Conservation (phyloP, 2,329 filamentous ascomycete species). For the Fonsecaea nubica region DNA sequence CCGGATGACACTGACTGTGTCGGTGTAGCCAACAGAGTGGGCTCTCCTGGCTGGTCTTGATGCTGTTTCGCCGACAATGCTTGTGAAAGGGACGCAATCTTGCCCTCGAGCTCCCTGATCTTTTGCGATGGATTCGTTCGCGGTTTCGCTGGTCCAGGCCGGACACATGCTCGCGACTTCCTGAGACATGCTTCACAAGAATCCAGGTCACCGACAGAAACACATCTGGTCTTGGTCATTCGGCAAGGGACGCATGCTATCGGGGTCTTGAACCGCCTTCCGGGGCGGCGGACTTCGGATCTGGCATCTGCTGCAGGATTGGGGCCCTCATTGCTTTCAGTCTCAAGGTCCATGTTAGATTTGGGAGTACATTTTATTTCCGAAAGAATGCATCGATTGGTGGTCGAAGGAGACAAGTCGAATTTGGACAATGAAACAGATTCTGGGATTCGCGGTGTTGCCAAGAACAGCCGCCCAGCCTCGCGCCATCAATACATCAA, state of each 20-base stretch:
- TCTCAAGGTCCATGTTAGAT: background rate
- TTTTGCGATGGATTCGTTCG: slow-evolving; percentile 22
- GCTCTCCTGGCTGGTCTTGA: slow-evolving; percentile 26
- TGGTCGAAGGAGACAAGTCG: no score
- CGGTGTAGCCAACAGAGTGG: background rate
- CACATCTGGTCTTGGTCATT: slow-evolving; percentile 32
- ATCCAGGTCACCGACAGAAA: slow-evolving; percentile 21
- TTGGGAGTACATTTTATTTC: background rate
- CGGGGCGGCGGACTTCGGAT: background rate
- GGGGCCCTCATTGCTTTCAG: background rate
- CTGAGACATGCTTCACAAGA: slow-evolving; percentile 78
- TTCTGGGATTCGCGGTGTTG: no score
- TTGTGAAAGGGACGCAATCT: slow-evolving; percentile 20
- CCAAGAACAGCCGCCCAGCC: no score
- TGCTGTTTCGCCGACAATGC: slow-evolving; percentile 2
- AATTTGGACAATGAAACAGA: no score
- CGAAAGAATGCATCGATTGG: no score
- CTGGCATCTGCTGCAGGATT: background rate
- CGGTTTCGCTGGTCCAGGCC: slow-evolving; percentile 19
- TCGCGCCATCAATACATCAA: no score
- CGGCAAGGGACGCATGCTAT: slow-evolving; percentile 35
- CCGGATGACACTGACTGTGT: slow-evolving; percentile 1
- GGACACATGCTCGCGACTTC: slow-evolving; percentile 63
- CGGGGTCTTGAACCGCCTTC: slow-evolving; percentile 17
- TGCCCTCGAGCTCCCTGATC: slow-evolving; percentile 24